These are phyloP conservation scores for Didymella sp. DNA, from an alignment of 2,329 filamentous ascomycete genomes.

Conservation along the genomic window DNA sequence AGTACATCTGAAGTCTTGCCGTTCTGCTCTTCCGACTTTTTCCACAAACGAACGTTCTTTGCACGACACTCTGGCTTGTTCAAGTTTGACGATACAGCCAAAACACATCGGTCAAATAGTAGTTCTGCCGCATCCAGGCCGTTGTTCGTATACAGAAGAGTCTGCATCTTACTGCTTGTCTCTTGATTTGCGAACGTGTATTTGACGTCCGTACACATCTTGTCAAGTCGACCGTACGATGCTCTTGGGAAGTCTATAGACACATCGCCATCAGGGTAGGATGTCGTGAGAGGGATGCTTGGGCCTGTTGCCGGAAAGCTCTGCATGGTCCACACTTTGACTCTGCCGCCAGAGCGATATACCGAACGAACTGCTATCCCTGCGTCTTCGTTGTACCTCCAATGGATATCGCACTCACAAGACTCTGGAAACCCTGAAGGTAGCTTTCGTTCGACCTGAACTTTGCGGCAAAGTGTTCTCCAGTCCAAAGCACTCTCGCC, in stretches of 20 bases:
- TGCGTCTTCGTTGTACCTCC: constrained; percentile 39
- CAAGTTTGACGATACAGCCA: constrained; percentile 36
- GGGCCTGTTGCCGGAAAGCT: constrained; percentile 42
- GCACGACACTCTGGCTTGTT: constrained; percentile 40
- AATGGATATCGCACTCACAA: constrained; percentile 36
- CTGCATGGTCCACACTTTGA: constrained; percentile 37
- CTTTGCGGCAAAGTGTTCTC: constrained; percentile 38
- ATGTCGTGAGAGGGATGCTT: constrained; percentile 42
- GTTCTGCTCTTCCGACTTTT: constrained; percentile 28
- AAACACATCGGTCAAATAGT: constrained; percentile 36
- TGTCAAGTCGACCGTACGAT: constrained; percentile 38
- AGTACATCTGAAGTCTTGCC: constrained; percentile 31
- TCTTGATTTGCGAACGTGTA: constrained; percentile 31
- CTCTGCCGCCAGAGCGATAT: constrained; percentile 27
- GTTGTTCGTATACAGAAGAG: constrained; percentile 45
- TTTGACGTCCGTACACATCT: constrained; percentile 39
- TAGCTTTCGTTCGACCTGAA: constrained; percentile 36
- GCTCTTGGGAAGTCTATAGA: constrained; percentile 42
- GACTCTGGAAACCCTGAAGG: constrained; percentile 12
- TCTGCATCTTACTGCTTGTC: constrained; percentile 36
- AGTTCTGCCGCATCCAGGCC: constrained; percentile 35
- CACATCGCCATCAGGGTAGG: constrained; percentile 34
- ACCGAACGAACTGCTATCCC: constrained; percentile 36
- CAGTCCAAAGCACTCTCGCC: constrained; percentile 40
- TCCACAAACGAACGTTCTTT: constrained; percentile 42